Evolutionary conservation across 495 filamentous ascomycete species (phyloP), one percentile per base, ranked within the genome.

Genomic region (Trichoderma asperelloides): DNA sequence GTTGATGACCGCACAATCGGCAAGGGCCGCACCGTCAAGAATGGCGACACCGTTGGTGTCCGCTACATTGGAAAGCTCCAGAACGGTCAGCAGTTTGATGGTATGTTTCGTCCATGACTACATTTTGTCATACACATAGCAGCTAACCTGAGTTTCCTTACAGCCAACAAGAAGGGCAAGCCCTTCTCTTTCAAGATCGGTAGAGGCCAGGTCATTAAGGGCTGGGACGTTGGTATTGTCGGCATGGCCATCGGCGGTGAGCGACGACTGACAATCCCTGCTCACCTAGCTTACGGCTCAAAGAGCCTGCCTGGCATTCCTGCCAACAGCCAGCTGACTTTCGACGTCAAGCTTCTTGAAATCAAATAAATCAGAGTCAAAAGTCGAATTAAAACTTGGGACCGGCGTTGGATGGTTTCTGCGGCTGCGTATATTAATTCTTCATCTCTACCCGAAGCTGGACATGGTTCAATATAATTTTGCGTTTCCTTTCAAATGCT

Each of bases 1-100:
- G 84, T 98, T 68, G 95, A 97, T 71, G 95, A 99, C 80, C 93
- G 93, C 76, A 98, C 96, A 84, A 73, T 91, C 62, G 95, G 95
- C 64, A 86, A 83, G 64, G 95, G 95, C 68, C 84, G 85, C 68
- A 85, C 85, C 65, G 91, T 88, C 64, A 97, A 96, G 87, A 86
- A 84, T 69, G 93, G 95, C 63, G 88, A 92, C 83, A 87, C 84
- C 69, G 87, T 99, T 51, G 85, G 90, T 70, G 91, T 99, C 87
- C 87, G 95, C 69, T 99, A 99, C 80, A 97, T 99, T 74, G 95
- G 95, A 72, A 99, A 98, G 85, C 87, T 93, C 68, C 84, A 87
- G 73, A 87, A 93, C 76, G 91, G 91, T 77, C 96, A 97, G 80
- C 85, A 93, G 68, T 99, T 99, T 73, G 95, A 98, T 78, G 79